A percentile compares a stretch with the other conserved stretches of the same genome.
phyloP scores from a whole-genome alignment of 1,284 basidiomycete genomes.

The Golubevia sp. region DNA sequence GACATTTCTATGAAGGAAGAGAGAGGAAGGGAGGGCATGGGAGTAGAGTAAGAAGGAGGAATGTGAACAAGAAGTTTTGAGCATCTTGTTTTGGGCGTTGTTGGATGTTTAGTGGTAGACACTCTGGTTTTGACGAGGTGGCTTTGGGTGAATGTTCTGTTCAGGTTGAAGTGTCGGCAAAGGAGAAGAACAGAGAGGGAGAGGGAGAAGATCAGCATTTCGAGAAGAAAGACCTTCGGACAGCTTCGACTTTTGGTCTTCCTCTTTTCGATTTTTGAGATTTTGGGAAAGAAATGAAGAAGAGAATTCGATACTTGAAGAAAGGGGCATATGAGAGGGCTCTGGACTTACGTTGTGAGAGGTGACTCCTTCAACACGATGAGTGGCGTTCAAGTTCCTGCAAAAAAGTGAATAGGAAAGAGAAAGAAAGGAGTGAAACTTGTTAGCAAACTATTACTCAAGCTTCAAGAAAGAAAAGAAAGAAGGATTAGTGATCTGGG shows the following conservation, averaged over 20 bases:
- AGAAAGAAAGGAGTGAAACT: too few relatives aligned
- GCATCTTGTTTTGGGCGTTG: too few relatives aligned
- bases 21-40: not conserved
- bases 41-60: not conserved
- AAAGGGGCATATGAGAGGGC: not conserved
- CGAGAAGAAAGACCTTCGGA: too few relatives aligned
- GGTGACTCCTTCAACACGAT: constrained; percentile 68
- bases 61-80: too few relatives aligned
- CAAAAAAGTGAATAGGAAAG: not conserved
- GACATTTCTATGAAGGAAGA: not conserved
- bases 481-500: too few relatives aligned
- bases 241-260: too few relatives aligned
- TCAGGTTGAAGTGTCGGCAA: not conserved
- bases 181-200: not conserved
- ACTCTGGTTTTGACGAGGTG: not conserved
- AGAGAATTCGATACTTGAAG: not conserved
- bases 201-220: constrained; percentile 19
- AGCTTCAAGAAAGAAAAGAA: constrained; percentile 62
- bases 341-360: too few relatives aligned
- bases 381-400: constrained; percentile 77
- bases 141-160: constrained; percentile 9
- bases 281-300: too few relatives aligned
- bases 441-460: too few relatives aligned
- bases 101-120: constrained; percentile 6
- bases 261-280: too few relatives aligned